phyloP scores from a whole-genome alignment of 805 yeast species.

The Nakazawaea laoshanensis region DNA sequence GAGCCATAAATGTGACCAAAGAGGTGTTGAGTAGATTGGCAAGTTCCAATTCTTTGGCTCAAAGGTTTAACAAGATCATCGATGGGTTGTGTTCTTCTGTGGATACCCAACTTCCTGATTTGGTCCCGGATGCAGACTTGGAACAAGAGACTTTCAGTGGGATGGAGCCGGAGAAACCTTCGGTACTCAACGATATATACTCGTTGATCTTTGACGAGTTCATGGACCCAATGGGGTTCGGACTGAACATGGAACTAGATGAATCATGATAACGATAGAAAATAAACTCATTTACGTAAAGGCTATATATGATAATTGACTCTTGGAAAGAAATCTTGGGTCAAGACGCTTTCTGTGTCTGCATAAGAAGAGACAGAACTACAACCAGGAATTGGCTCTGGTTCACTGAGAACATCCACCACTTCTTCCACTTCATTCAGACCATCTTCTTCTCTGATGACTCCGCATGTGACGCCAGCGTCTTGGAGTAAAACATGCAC shows the following conservation, averaged over 20 bases:
- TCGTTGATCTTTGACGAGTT: slow-evolving; percentile 36
- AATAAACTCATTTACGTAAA: no score
- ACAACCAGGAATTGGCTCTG: no score
- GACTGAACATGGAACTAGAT: no score
- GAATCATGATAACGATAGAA: no score
- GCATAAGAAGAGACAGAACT: no score
- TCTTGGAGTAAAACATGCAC: slow-evolving; percentile 52
- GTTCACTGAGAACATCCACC: no score
- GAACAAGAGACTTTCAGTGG: background rate
- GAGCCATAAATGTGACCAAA: slow-evolving; percentile 33
- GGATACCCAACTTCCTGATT: background rate
- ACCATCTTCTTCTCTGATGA: slow-evolving; percentile 25
- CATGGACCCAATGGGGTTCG: slow-evolving; percentile 27
- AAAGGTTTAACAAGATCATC: slow-evolving; percentile 34
- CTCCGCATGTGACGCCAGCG: slow-evolving; percentile 49
- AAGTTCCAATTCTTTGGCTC: slow-evolving; percentile 35
- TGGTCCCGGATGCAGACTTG: background rate
- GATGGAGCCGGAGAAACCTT: background rate
- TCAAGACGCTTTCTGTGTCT: no score
- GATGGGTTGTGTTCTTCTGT: slow-evolving; percentile 26
- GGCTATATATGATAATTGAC: no score
- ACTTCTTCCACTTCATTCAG: no score
- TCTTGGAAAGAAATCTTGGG: slow-evolving; percentile 4
- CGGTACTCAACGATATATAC: slow-evolving; percentile 31
- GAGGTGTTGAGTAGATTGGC: slow-evolving; percentile 27